These are phyloP conservation scores for Sequoiadendron giganteum DNA, from an alignment of 75 land plant species.

Conservation along the genomic window DNA sequence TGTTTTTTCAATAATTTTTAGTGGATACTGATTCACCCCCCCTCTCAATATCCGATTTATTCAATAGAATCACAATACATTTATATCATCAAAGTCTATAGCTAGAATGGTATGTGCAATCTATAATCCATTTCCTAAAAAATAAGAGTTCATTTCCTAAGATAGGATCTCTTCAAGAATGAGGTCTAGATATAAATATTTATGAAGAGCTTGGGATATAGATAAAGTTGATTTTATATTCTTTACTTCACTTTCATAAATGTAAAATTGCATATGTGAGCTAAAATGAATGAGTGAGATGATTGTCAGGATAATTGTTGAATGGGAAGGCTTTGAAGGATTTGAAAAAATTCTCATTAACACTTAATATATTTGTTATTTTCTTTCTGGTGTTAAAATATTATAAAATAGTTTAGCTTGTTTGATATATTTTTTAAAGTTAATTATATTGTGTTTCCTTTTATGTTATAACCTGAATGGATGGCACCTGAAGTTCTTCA, in stretches of 20 bases:
- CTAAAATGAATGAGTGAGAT: neutral
- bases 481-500: conserved; percentile 98
- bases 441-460: neutral
- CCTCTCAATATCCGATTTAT: too few relatives aligned
- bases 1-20: too few relatives aligned
- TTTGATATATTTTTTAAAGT: neutral
- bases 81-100: conserved; percentile 88
- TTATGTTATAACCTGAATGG: conserved; percentile 85
- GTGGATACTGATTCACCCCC: too few relatives aligned
- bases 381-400: conserved; percentile 7
- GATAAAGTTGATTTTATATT: neutral
- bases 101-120: conserved; percentile 80
- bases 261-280: neutral
- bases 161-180: neutral
- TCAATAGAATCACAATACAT: conserved; percentile 88
- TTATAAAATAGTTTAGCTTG: neutral
- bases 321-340: neutral
- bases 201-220: neutral
- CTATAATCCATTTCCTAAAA: neutral
- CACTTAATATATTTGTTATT: neutral
- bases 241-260: neutral
- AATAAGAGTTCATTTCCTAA: neutral
- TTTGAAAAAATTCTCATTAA: neutral
- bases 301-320: neutral
- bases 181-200: neutral